Base-by-base conservation (phyloP, 495 filamentous ascomycete species). In the Penicillium dipodomyicola region DNA sequence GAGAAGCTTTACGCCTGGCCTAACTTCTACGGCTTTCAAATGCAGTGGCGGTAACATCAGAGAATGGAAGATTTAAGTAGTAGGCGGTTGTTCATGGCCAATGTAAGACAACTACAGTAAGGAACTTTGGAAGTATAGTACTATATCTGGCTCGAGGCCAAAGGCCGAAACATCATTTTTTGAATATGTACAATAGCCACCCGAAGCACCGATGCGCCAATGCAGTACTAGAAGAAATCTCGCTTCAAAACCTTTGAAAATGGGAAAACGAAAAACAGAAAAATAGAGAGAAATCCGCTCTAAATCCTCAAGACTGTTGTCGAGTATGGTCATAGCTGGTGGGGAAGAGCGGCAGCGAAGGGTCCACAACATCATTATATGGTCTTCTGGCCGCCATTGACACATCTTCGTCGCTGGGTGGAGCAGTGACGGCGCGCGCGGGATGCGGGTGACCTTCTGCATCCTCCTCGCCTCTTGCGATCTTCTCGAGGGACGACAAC, bases 401-500 rank as follows among this genome's bases (percentile, higher is more conserved):
- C 5, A 70, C 72, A 48, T 71, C 71, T 5, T 72, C 74, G 32
- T 72, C 77, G 10, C 74, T 78, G 54, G 76, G 81, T 14, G 87
- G 89, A 11, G 82, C 82, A 57, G 88, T 84, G 52, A 91, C 88
- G 41, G 90, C 89, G n/a, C 90, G 77, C 49, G 88, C 82, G 44
- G 77, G 78, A 57, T 80, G 87, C 41, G 83, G 83, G 63, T 89
- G 89, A 15, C 72, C 76, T 71, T 90, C 91, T 4, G 52, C 4
- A 10, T 54, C 50, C 6, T 67, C 78, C 67, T 92, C 89, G 51
- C 91, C 91, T 51, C 94, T 87, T 37, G 93, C 94, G 8, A 92
- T 96, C 52, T 87, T 91, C 58, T 89, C 94, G 22, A 98, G 80
- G 11, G 95, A 92, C 67, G 96, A 91, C 45, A 98, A 81, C 68